Percentiles rank a stretch among this genome's conserved stretches.
Evolutionary conservation across 2,329 filamentous ascomycete species (phyloP).

Genomic region (Sporothrix brunneoviolacea): DNA sequence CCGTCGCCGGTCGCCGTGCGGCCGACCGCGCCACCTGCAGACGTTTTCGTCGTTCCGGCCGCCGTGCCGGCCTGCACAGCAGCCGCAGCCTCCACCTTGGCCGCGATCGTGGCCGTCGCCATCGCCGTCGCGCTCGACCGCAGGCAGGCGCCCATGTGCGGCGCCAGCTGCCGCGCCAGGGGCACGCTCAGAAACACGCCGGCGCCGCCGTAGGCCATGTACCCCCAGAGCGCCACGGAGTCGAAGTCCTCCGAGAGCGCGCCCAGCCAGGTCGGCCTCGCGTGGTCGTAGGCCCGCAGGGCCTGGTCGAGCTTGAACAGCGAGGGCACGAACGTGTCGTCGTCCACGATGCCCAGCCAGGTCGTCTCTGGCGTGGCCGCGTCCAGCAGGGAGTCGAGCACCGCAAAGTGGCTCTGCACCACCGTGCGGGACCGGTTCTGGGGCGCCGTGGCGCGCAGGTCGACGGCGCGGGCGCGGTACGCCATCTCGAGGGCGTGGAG

Average conservation of each 20-base stretch:
- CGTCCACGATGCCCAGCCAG: conserved; percentile 54
- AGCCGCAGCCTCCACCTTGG: too few relatives aligned
- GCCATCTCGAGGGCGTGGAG: conserved; percentile 27
- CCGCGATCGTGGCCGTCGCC: too few relatives aligned
- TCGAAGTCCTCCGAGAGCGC: conserved; percentile 50
- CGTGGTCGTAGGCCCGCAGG: conserved; percentile 42
- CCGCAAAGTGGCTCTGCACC: conserved; percentile 51
- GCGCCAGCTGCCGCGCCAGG: conserved; percentile 41
- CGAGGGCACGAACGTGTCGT: conserved; percentile 58
- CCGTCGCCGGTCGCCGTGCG: conserved; percentile 40
- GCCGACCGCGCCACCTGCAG: too few relatives aligned
- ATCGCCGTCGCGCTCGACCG: too few relatives aligned
- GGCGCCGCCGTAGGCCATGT: conserved; percentile 56
- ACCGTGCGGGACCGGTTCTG: conserved; percentile 31
- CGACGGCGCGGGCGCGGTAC: conserved; percentile 26
- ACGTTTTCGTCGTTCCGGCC: too few relatives aligned
- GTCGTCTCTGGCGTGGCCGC: conserved; percentile 37
- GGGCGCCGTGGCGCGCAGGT: conserved; percentile 20
- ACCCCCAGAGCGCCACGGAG: conserved; percentile 45
- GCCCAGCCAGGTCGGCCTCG: conserved; percentile 46
- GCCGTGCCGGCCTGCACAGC: too few relatives aligned
- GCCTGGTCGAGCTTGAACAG: conserved; percentile 43
- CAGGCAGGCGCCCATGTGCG: conserved; percentile 43
- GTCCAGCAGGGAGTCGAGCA: conserved; percentile 43
- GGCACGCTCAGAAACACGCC: conserved; percentile 52